Base-by-base conservation (phyloP, 345 rosid genomes). In the Hibiscus tridactylites region DNA sequence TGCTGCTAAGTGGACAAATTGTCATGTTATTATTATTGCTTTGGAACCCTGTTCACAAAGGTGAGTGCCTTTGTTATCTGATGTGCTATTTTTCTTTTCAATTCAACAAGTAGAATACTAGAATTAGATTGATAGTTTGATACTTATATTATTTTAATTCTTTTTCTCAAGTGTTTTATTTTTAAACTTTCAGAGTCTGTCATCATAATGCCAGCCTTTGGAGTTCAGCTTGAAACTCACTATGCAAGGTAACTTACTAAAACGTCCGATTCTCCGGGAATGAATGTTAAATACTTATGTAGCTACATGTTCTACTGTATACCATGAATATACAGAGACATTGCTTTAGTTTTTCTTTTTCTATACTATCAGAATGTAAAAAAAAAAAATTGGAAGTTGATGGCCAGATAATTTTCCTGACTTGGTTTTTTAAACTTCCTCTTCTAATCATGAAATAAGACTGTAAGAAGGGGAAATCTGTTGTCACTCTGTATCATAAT, bases 211-310 rank as follows among this genome's bases (percentile, higher is more conserved):
- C 91, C 97, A 67, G 77, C 85, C 73, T 88, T 90, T 73, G 97
- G 92, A 63, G 83, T 91, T 77, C 97, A 90, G 79, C 91, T 91
- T 37, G 92, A 90, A 80, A 91, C 96, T 49, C 89, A 86, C 67
- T 88, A 86, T 86, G 13, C 72, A 52, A 88, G 96, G 98, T 90
- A 80, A 6, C 3, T 28, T 42, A 9, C 74, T 53, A 49, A 52
- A 68, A 50, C n/a, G 2, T 61, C n/a, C 12, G 61, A 35, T 73
- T 64, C 39, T 21, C 21, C 4, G 49, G 31, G 13, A 10, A 44
- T 57, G 28, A n/a, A 13, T 13, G 13, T 28, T 35, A 28, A 60
- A 35, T 19, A 53, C 44, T n/a, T 47, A 56, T 56, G 12, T 54
- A 71, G 44, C 8, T 70, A 11, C 10, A 35, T 33, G 53, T 28